phyloP scores from a whole-genome alignment of 1,139 yeast species.

The Pneumocystis canis region DNA sequence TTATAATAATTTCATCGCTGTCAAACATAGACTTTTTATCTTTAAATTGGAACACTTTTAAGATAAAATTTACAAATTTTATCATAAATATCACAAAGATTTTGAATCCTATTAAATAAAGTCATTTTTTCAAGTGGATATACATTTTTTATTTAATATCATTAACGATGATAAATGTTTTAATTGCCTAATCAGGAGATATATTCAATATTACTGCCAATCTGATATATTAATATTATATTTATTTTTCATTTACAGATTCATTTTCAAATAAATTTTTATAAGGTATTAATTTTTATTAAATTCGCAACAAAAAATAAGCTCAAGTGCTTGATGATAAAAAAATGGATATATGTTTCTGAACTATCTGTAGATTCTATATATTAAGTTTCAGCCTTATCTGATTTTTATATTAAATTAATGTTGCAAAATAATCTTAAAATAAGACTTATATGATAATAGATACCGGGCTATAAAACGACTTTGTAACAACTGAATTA shows the following conservation, averaged over 20 bases:
- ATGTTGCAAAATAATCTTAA: not conserved
- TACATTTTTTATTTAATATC: not conserved
- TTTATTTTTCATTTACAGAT: not conserved
- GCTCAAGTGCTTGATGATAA: not conserved
- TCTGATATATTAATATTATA: not conserved
- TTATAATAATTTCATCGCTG: not conserved
- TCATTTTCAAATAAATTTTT: not conserved
- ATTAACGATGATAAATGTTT: too few species aligned
- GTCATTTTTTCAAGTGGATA: too few species aligned
- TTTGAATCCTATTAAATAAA: too few species aligned
- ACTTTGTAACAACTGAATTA: not conserved
- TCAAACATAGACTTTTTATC: not conserved
- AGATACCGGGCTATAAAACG: not conserved
- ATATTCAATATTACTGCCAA: too few species aligned
- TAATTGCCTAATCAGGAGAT: too few species aligned
- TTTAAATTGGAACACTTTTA: not conserved
- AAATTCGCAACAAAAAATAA: not conserved
- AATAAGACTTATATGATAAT: not conserved
- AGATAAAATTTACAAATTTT: too few species aligned
- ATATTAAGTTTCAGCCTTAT: conserved; percentile 1
- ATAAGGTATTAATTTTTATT: not conserved
- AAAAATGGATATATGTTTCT: not conserved
- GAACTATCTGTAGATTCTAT: not conserved
- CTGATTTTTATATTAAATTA: not conserved
- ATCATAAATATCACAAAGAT: too few species aligned